A percentile compares a stretch with the other conserved stretches of the same genome.
Evolutionary conservation across 257 asterid genomes (phyloP).

Genomic region (Solanum raphanifolium): DNA sequence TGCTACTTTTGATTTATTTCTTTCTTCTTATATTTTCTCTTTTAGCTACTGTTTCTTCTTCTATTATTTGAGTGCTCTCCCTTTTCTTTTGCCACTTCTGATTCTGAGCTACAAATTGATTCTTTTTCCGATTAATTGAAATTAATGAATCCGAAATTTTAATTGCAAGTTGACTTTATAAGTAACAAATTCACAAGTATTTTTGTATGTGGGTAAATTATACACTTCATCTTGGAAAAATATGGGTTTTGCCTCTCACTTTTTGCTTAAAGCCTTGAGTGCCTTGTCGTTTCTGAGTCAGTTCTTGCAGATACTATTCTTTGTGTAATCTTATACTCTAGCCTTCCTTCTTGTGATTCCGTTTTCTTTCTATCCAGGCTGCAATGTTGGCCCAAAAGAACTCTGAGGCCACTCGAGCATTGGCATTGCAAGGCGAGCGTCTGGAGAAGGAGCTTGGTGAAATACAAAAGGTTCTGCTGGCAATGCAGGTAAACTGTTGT

Average conservation of each 20-base stretch:
- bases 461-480: constrained; percentile 70
- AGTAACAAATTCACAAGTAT: neutral
- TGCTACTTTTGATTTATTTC: neutral
- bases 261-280: neutral
- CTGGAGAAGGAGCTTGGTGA: constrained; percentile 78
- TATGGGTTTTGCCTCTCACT: neutral
- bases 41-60: neutral
- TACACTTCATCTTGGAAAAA: neutral
- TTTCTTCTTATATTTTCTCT: neutral
- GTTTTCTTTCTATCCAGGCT: constrained; percentile 26
- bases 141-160: neutral
- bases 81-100: neutral
- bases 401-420: constrained; percentile 74
- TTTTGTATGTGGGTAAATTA: neutral
- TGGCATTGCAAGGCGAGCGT: constrained; percentile 62
- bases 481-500: constrained; percentile 70
- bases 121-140: neutral
- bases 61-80: neutral
- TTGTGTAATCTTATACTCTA: neutral
- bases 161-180: neutral
- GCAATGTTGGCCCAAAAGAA: constrained; percentile 74
- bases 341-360: neutral
- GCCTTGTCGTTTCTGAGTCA: neutral
- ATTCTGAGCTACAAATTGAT: neutral
- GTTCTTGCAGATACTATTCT: neutral